Conservation (phyloP, 805 yeast genomes). For the Candida ulmi region DNA sequence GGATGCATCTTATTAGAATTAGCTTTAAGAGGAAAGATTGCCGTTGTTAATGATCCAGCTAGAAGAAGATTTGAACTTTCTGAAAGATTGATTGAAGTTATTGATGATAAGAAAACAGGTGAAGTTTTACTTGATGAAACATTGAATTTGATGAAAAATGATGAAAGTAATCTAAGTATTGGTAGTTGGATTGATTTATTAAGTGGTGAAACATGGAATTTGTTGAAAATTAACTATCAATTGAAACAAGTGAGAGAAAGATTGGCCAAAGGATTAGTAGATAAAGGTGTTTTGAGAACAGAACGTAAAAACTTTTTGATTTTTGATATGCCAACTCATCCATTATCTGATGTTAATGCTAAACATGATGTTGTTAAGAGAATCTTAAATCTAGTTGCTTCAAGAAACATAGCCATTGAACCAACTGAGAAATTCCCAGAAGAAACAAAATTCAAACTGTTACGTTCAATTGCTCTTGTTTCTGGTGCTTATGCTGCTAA, state of each 20-base stretch:
- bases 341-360: slow-evolving; percentile 76
- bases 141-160: slow-evolving; percentile 79
- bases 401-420: slow-evolving; percentile 59
- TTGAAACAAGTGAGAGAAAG: slow-evolving; percentile 96
- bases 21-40: slow-evolving; percentile 84
- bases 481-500: slow-evolving; percentile 94
- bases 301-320: slow-evolving; percentile 91
- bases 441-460: slow-evolving; percentile 56
- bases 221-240: slow-evolving; percentile 90
- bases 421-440: slow-evolving; percentile 65
- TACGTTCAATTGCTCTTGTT: slow-evolving; percentile 77
- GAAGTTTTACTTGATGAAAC: slow-evolving; percentile 95
- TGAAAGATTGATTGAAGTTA: slow-evolving; percentile 83
- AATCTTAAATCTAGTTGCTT: slow-evolving; percentile 61
- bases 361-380: slow-evolving; percentile 78
- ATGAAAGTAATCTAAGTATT: slow-evolving; percentile 72
- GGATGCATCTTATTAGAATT: slow-evolving; percentile 91
- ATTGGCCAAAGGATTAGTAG: slow-evolving; percentile 93
- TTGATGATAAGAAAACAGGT: slow-evolving; percentile 84
- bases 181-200: slow-evolving; percentile 90
- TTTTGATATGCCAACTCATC: slow-evolving; percentile 99
- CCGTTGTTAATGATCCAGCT: slow-evolving; percentile 87
- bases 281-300: slow-evolving; percentile 92
- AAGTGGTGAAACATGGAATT: slow-evolving; percentile 96
- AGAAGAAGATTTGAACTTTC: slow-evolving; percentile 82